These are phyloP conservation scores for Vitis rupestris DNA, from an alignment of 164 flowering plant species.

Conservation along the genomic window DNA sequence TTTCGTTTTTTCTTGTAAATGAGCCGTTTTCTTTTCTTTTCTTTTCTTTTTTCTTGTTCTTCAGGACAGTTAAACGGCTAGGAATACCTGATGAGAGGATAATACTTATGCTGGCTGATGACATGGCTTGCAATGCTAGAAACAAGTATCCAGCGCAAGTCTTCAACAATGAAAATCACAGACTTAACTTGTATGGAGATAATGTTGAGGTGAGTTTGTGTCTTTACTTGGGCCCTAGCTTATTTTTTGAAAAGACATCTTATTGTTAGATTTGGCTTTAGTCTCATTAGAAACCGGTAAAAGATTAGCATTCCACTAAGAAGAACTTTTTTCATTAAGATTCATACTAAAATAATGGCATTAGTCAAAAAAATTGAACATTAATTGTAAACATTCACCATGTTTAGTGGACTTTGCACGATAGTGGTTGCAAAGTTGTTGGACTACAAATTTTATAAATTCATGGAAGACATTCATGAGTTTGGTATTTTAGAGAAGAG, in stretches of 20 bases:
- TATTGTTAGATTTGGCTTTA: background rate
- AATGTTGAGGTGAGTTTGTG: conserved; percentile 78
- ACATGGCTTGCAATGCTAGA: conserved; percentile 98
- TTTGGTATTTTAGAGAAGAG: too few relatives aligned
- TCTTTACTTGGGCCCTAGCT: background rate
- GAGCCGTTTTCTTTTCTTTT: background rate
- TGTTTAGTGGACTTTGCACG: background rate
- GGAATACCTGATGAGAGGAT: conserved; percentile 99
- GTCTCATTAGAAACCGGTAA: background rate
- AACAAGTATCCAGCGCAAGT: conserved; percentile 97
- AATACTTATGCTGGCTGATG: conserved; percentile 97
- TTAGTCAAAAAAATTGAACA: background rate
- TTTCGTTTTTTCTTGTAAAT: background rate
- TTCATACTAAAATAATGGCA: background rate
- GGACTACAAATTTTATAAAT: too few relatives aligned
- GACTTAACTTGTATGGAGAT: conserved; percentile 94
- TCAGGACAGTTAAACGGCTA: conserved; percentile 89
- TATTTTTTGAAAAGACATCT: background rate
- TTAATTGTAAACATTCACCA: background rate
- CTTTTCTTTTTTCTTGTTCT: conserved; percentile 11
- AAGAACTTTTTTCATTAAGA: background rate
- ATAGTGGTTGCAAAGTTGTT: background rate
- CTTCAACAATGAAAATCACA: conserved; percentile 96
- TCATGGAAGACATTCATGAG: too few relatives aligned
- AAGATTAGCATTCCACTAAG: background rate